Evolutionary conservation across 345 rosid species (phyloP), one percentile per base, ranked within the genome.

Genomic region (Arabidopsis suecica): DNA sequence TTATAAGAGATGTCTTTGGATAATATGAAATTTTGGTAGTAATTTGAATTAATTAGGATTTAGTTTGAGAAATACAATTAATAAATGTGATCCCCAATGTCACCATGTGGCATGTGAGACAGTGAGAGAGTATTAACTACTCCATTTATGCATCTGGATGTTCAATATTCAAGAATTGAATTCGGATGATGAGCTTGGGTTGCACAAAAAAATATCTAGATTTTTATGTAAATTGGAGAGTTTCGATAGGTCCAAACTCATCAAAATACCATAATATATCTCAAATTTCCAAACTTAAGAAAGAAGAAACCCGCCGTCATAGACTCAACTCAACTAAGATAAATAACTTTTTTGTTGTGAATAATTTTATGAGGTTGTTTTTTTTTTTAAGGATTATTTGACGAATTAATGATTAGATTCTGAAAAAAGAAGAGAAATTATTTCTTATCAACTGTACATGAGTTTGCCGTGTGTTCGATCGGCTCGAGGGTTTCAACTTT

Each of bases 71-170:
- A 22, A 53, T 10, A 51, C 14, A 4, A 4, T 23, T 8, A 23
- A 23, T 36, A 18, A 34, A 5, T 36, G 47, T 7, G 14, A 49
- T 36, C 14, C 37, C 22, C 22, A 20, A 20, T 20, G 22, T 1
- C 22, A 20, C 25, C 37, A 53, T 23, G 36, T 62, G 67, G 20
- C 67, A 62, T 62, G 67, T 62, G 38, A 42, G 36, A 37, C 34
- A 64, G 67, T 62, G 38, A 42, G 36, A 37, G 50, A 64, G 12
- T 30, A 11, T 33, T 49, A 48, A 33, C 18, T 8, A 20, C 16
- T 36, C 18, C 34, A 67, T 37, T 51, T 22, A 32, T 69, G 32
- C 65, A 56, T 37, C 34, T 68, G 37, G 61, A 40, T 54, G n/a
- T 68, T 55, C 7, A 41, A 5, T 54, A 30, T 50, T 68, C 2